Conservation (phyloP, 106 monocot genomes). For the Triglochin maritima region DNA sequence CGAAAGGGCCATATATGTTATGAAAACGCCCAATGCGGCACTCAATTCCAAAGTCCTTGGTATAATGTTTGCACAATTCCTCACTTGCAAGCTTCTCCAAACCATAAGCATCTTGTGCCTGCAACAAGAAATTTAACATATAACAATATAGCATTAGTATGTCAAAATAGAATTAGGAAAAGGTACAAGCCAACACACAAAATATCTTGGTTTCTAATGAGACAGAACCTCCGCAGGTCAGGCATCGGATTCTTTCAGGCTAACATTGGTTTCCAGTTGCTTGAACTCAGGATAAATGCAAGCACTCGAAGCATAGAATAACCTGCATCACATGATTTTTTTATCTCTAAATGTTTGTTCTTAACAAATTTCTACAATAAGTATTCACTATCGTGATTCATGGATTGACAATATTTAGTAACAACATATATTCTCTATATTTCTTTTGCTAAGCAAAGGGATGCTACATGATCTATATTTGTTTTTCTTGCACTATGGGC, state of each 20-base stretch:
- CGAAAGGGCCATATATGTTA: slow-evolving; percentile 87
- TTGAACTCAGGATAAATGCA: slow-evolving; percentile 93
- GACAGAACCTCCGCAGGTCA: slow-evolving; percentile 85
- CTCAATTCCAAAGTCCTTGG: slow-evolving; percentile 79
- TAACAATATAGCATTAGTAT: background rate
- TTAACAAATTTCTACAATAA: background rate
- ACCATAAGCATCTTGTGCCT: slow-evolving; percentile 97
- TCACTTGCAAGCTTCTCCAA: slow-evolving; percentile 84
- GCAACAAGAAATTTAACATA: background rate
- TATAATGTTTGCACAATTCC: slow-evolving; percentile 90
- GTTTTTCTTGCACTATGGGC: too few species aligned
- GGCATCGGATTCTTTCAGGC: slow-evolving; percentile 86
- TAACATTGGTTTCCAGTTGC: slow-evolving; percentile 88
- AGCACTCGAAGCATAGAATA: slow-evolving; percentile 92
- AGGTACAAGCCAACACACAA: background rate
- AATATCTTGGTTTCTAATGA: background rate
- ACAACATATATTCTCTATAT: too few species aligned
- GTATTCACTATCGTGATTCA: background rate
- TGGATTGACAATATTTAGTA: too few species aligned
- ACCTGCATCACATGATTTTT: slow-evolving; percentile 26
- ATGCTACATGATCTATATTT: too few species aligned
- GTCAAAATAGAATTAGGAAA: background rate
- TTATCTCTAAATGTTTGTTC: background rate
- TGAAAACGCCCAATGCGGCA: slow-evolving; percentile 80
- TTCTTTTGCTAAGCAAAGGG: too few species aligned